A percentile compares a stretch with the other conserved stretches of the same genome.
Conservation (phyloP, 352 stramenopile genomes). For the Phytophthora pisi region DNA sequence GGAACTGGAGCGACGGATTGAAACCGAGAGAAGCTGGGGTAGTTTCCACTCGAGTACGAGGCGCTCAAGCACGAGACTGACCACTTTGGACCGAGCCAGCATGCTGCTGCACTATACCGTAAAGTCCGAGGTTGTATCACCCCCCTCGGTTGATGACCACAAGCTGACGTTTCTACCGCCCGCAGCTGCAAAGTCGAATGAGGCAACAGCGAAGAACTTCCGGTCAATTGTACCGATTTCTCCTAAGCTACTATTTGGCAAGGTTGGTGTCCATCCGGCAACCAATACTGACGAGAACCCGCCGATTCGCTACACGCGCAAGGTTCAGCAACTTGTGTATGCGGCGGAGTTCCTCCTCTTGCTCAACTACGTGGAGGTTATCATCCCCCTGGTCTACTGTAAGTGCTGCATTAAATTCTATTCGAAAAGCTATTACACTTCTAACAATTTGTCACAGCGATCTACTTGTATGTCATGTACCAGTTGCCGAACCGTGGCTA, state of each 20-base stretch:
- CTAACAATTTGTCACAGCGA: background rate
- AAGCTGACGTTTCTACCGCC: background rate
- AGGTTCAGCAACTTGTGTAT: background rate
- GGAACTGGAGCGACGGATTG: background rate
- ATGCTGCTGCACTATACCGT: background rate
- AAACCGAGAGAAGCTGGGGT: background rate
- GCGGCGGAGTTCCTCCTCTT: background rate
- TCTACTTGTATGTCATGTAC: background rate
- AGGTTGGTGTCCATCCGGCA: background rate
- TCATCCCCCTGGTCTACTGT: background rate
- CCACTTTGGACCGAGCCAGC: background rate
- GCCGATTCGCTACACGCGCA: background rate
- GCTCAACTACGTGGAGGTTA: conserved; percentile 1
- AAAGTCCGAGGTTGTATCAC: background rate
- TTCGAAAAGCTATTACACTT: background rate
- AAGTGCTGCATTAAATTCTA: background rate
- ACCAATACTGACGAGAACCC: background rate
- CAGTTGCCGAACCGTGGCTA: background rate
- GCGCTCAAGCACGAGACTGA: background rate
- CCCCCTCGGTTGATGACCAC: too few relatives aligned
- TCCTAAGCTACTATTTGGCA: background rate
- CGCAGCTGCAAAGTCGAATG: background rate
- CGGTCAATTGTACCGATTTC: background rate
- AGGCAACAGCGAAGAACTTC: background rate
- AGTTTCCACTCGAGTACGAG: background rate